Evolutionary conservation across 2,329 filamentous ascomycete genomes (phyloP).

Genomic region (Colletotrichum lini): DNA sequence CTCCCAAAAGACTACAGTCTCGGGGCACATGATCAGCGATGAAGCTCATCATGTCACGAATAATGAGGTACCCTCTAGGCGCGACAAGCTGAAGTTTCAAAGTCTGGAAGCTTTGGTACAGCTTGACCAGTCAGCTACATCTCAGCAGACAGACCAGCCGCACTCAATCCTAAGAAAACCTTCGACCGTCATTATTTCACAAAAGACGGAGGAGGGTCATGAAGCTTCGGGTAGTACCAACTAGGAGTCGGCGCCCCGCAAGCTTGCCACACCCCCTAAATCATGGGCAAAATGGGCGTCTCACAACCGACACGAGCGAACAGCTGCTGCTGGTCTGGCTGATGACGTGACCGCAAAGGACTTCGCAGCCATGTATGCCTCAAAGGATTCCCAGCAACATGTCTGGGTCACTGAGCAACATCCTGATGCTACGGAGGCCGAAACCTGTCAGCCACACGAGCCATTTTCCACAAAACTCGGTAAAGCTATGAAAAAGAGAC

Average conservation of each 20-base stretch:
- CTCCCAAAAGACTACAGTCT: slow-evolving; percentile 10
- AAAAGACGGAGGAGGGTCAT: background rate
- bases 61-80: background rate
- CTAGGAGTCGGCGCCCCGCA: slow-evolving; percentile 29
- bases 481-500: slow-evolving; percentile 47
- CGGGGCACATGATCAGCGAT: slow-evolving; percentile 39
- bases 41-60: slow-evolving; percentile 21
- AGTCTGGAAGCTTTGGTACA: slow-evolving; percentile 4
- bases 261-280: slow-evolving; percentile 44
- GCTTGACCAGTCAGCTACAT: background rate
- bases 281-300: slow-evolving; percentile 55
- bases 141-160: slow-evolving; percentile 28
- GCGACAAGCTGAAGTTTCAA: background rate
- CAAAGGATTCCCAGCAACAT: slow-evolving; percentile 23
- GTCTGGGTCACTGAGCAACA: slow-evolving; percentile 31
- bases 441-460: slow-evolving; percentile 12
- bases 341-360: slow-evolving; percentile 50
- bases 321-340: slow-evolving; percentile 43
- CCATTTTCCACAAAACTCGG: slow-evolving; percentile 51
- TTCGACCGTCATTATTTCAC: background rate
- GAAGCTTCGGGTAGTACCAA: slow-evolving; percentile 5
- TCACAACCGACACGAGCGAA: slow-evolving; percentile 49
- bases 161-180: background rate
- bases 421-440: background rate
- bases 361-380: slow-evolving; percentile 47